These are phyloP conservation scores for Monosporozyma aquatica DNA, from an alignment of 805 yeast genomes.

Conservation along the genomic window DNA sequence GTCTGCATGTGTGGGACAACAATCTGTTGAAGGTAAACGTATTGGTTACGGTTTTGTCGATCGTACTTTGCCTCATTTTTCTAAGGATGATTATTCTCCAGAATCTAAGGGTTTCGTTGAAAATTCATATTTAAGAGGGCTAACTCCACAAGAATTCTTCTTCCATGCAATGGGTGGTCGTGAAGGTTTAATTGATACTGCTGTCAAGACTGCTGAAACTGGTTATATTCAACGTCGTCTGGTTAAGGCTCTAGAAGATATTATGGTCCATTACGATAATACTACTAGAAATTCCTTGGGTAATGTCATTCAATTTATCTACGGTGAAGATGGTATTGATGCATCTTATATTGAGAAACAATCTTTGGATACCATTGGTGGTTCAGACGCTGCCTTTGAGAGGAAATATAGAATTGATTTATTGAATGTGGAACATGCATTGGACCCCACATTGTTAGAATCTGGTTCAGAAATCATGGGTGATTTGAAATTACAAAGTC, in stretches of 20 bases:
- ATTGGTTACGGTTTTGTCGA: conserved; percentile 96
- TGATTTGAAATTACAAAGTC: conserved; percentile 70
- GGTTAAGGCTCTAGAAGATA: conserved; percentile 93
- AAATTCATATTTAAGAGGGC: conserved; percentile 91
- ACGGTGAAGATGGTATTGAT: conserved; percentile 99
- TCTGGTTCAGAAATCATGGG: conserved; percentile 87
- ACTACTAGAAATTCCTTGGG: conserved; percentile 97
- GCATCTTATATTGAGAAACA: conserved; percentile 97
- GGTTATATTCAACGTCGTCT: conserved; percentile 98
- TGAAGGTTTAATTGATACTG: conserved; percentile 99
- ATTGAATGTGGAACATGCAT: conserved; percentile 53
- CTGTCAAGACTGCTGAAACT: conserved; percentile 97
- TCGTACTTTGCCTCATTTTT: conserved; percentile 94
- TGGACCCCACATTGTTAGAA: conserved; percentile 70
- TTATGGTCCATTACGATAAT: conserved; percentile 97
- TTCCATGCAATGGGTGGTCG: conserved; percentile 99
- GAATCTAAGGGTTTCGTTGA: conserved; percentile 98
- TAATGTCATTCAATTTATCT: conserved; percentile 88
- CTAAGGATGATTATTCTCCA: conserved; percentile 97
- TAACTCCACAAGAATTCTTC: conserved; percentile 97
- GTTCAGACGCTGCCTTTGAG: conserved; percentile 77
- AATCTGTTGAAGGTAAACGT: conserved; percentile 99
- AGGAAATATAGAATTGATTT: conserved; percentile 79
- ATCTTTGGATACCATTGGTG: conserved; percentile 90
- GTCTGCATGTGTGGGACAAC: conserved; percentile 99